These are phyloP conservation scores for Apiospora marii DNA, from an alignment of 2,329 filamentous ascomycete species.

Conservation along the genomic window DNA sequence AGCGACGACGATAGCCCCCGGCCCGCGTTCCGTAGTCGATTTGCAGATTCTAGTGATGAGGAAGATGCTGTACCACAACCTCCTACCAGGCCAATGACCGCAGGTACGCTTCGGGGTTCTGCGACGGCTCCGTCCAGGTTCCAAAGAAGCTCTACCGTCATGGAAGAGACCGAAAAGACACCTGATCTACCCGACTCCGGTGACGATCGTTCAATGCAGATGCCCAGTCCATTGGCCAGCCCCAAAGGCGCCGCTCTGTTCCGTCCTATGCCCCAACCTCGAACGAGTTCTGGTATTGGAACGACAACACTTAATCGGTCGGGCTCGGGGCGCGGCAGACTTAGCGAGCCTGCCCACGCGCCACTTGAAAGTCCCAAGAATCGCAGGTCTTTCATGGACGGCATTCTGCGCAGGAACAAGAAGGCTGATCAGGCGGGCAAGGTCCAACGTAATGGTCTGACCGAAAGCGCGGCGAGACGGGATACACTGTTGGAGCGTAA, in stretches of 20 bases:
- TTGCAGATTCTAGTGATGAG: conserved; percentile 78
- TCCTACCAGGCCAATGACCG: conserved; percentile 39
- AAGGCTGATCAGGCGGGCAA: conserved; percentile 55
- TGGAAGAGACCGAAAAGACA: conserved; percentile 58
- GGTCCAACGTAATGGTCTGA: conserved; percentile 59
- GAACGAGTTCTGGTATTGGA: conserved; percentile 37
- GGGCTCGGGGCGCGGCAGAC: conserved; percentile 38
- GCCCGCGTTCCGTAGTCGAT: conserved; percentile 62
- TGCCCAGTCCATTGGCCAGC: conserved; percentile 39
- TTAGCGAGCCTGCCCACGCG: conserved; percentile 32
- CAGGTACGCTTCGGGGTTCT: conserved; percentile 43
- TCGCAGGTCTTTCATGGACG: conserved; percentile 60
- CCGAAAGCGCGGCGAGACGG: conserved; percentile 66
- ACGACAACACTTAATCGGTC: conserved; percentile 39
- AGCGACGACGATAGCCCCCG: conserved; percentile 64
- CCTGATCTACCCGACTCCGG: conserved; percentile 69
- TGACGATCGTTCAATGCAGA: conserved; percentile 51
- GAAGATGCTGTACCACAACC: conserved; percentile 50
- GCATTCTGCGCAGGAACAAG: conserved; percentile 72
- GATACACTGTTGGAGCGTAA: conserved; percentile 70
- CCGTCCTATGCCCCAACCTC: conserved; percentile 29
- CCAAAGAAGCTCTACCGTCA: conserved; percentile 66
- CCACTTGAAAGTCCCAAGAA: conserved; percentile 43
- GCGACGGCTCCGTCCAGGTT: conserved; percentile 50
- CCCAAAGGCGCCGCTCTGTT: conserved; percentile 34